A percentile compares a stretch with the other conserved stretches of the same genome.
Conservation (phyloP, 345 rosid species). For the Pseudoturritis turrita region DNA sequence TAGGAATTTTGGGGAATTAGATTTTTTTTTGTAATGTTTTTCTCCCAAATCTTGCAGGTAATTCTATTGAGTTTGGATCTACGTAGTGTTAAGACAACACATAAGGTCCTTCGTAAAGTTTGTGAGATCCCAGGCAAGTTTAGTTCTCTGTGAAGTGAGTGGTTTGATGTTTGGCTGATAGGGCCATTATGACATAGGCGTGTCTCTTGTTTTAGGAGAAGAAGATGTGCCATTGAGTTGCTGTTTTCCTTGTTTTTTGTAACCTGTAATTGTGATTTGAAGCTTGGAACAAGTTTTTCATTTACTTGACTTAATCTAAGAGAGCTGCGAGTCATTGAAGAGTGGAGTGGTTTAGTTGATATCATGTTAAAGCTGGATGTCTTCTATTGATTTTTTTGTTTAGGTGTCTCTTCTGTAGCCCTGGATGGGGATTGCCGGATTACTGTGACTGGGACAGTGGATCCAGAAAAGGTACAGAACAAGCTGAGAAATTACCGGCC, state of each 20-base stretch:
- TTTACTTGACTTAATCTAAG: too few relatives aligned
- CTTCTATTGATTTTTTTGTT: not conserved
- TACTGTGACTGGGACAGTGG: not conserved
- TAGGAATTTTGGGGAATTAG: not conserved
- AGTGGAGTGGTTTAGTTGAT: too few relatives aligned
- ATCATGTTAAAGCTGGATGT: not conserved
- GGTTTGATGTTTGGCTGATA: too few relatives aligned
- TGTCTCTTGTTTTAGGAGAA: too few relatives aligned
- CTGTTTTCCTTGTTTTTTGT: not conserved
- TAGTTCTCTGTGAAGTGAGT: too few relatives aligned
- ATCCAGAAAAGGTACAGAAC: not conserved
- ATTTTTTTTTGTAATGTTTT: not conserved
- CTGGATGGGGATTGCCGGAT: not conserved
- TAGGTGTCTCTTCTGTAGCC: slow-evolving; percentile 8
- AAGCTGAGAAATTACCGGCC: slow-evolving; percentile 12
- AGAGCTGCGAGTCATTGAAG: too few relatives aligned
- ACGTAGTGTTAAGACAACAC: not conserved
- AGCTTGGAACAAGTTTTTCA: not conserved
- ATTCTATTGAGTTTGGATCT: not conserved
- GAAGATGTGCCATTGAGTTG: not conserved
- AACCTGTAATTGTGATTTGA: not conserved
- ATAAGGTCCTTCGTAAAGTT: not conserved
- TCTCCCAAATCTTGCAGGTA: not conserved
- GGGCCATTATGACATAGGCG: too few relatives aligned
- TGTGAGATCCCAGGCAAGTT: slow-evolving; percentile 7